phyloP scores from a whole-genome alignment of 208 protist species.

The Porcisia hertigi region DNA sequence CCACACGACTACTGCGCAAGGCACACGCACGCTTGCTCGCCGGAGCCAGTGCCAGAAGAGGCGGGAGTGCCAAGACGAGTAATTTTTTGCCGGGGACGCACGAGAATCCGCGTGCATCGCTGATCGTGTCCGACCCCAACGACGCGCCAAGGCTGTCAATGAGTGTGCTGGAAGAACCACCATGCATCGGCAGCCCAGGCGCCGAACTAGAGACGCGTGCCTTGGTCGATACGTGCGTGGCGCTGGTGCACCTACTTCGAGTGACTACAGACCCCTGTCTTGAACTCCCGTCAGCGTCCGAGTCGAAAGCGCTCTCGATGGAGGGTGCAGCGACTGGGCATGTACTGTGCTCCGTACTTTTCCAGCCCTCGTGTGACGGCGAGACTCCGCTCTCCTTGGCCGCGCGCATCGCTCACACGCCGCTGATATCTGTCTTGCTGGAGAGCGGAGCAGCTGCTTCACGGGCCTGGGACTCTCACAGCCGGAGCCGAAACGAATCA shows the following conservation, averaged over 20 bases:
- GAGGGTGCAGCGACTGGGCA: background rate
- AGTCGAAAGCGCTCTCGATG: background rate
- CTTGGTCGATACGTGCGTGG: slow-evolving; percentile 28
- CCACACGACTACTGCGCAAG: slow-evolving; percentile 30
- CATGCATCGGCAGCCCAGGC: slow-evolving; percentile 30
- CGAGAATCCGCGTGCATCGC: background rate
- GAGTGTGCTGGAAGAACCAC: slow-evolving; percentile 1
- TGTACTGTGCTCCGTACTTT: slow-evolving; percentile 25
- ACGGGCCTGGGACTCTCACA: background rate
- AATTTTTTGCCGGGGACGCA: background rate
- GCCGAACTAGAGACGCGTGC: slow-evolving; percentile 32
- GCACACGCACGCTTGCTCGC: slow-evolving; percentile 20
- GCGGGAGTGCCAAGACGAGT: background rate
- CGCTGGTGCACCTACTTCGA: slow-evolving; percentile 17
- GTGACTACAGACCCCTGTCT: background rate
- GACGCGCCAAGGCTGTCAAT: background rate
- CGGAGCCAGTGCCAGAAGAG: background rate
- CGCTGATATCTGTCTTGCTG: slow-evolving; percentile 40
- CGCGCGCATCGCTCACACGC: slow-evolving; percentile 51
- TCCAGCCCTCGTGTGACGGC: slow-evolving; percentile 36
- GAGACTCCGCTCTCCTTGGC: slow-evolving; percentile 72
- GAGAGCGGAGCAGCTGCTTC: slow-evolving; percentile 13
- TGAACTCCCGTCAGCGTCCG: background rate
- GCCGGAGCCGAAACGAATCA: background rate
- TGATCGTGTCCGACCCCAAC: background rate